These are phyloP conservation scores for Sarocladiaceae sp. DNA, from an alignment of 2,329 filamentous ascomycete species.

Conservation along the genomic window DNA sequence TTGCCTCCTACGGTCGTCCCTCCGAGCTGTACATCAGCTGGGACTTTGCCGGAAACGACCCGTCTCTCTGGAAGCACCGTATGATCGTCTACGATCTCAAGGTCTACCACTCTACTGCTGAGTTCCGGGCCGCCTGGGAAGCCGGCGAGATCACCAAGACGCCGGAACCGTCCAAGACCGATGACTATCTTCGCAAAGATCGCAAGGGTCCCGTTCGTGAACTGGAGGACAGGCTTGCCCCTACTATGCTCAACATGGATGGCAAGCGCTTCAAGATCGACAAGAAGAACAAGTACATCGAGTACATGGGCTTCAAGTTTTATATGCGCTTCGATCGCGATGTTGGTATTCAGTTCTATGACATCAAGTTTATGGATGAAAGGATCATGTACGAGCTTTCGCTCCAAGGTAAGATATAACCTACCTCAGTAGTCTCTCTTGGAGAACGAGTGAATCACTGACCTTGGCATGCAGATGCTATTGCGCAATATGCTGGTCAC, in stretches of 20 bases:
- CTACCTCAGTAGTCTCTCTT: too few species aligned
- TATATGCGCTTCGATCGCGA: slow-evolving; percentile 43
- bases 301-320: slow-evolving; percentile 17
- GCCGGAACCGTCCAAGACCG: slow-evolving; percentile 12
- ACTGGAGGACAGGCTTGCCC: slow-evolving; percentile 15
- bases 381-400: slow-evolving; percentile 51
- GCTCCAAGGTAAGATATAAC: slow-evolving; percentile 28
- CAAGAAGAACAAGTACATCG: slow-evolving; percentile 15
- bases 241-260: slow-evolving; percentile 13
- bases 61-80: slow-evolving; percentile 14
- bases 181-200: slow-evolving; percentile 15
- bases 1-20: slow-evolving; percentile 15
- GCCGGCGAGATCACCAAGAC: slow-evolving; percentile 12
- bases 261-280: slow-evolving; percentile 17
- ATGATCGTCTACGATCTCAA: slow-evolving; percentile 16
- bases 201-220: slow-evolving; percentile 14
- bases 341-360: slow-evolving; percentile 42
- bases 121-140: slow-evolving; percentile 15
- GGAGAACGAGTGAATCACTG: too few species aligned
- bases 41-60: slow-evolving; percentile 14
- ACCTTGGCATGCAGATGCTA: slow-evolving; percentile 32
- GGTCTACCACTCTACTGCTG: slow-evolving; percentile 14
- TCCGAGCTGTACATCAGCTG: slow-evolving; percentile 16
- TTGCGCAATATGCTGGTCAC: slow-evolving; percentile 43
- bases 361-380: slow-evolving; percentile 51